A percentile compares a stretch with the other conserved stretches of the same genome.
Evolutionary conservation across 2,329 filamentous ascomycete species (phyloP).

Genomic region (Graphilbum ipis-grandicollis): DNA sequence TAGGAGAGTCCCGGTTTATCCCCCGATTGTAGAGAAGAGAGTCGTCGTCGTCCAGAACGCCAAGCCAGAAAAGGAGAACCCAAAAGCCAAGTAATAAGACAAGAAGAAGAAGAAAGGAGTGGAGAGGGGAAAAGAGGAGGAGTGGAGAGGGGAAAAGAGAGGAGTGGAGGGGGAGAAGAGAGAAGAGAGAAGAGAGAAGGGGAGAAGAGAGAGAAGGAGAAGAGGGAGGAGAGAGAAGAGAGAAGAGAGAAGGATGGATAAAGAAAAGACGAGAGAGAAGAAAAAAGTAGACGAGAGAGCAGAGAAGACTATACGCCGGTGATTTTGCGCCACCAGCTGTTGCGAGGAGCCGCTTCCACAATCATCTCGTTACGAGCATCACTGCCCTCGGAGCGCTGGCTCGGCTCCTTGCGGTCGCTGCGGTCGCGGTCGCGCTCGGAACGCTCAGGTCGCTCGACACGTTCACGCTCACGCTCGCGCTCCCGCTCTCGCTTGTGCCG

Average conservation of each 20-base stretch:
- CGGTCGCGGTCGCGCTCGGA: conserved; percentile 15
- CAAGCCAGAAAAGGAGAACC: too few relatives aligned
- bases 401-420: conserved; percentile 9
- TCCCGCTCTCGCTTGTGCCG: conserved; percentile 12
- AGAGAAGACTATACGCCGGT: conserved; percentile 13
- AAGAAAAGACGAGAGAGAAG: too few relatives aligned
- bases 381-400: conserved; percentile 13
- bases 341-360: conserved; percentile 29
- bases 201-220: not conserved
- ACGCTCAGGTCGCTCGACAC: conserved; percentile 11
- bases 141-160: too few relatives aligned
- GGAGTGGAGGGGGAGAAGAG: too few relatives aligned
- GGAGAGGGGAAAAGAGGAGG: too few relatives aligned
- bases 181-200: not conserved
- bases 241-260: not conserved
- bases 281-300: not conserved
- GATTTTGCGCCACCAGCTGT: conserved; percentile 44
- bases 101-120: too few relatives aligned
- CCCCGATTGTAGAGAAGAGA: too few relatives aligned
- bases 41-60: too few relatives aligned
- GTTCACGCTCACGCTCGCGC: conserved; percentile 11
- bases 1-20: too few relatives aligned
- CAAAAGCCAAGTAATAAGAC: too few relatives aligned
- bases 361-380: conserved; percentile 21
- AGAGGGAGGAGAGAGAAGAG: not conserved